Percentiles rank a stretch among this genome's conserved stretches.
Evolutionary conservation across 768 basidiomycete species (phyloP).

Genomic region (Psilocybe cyanescens): DNA sequence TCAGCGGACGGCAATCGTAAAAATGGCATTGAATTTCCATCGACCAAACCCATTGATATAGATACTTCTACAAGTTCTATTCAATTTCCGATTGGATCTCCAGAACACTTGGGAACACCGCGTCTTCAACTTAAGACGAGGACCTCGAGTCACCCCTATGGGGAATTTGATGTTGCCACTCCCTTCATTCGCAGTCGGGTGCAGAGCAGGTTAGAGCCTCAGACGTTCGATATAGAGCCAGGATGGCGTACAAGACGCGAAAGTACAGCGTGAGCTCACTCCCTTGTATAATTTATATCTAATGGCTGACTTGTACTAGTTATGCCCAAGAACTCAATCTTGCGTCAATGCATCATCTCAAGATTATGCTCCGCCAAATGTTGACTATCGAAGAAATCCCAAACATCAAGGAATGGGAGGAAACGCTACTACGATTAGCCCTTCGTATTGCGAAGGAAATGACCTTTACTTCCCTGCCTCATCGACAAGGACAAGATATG

Average conservation of each 20-base stretch:
- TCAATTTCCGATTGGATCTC: constrained; percentile 80
- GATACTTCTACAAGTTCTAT: constrained; percentile 69
- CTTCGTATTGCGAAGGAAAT: constrained; percentile 86
- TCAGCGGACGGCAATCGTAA: constrained; percentile 47
- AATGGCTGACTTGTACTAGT: constrained; percentile 38
- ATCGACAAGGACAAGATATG: constrained; percentile 90
- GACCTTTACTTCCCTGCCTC: constrained; percentile 70
- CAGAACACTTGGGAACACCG: constrained; percentile 71
- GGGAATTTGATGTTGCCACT: constrained; percentile 71
- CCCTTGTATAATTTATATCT: constrained; percentile 11
- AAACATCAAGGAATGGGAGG: constrained; percentile 87
- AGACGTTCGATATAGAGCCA: constrained; percentile 54
- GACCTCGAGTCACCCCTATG: constrained; percentile 72
- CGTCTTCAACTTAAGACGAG: constrained; percentile 50
- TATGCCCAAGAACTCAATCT: constrained; percentile 85
- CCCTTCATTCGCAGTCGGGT: constrained; percentile 87
- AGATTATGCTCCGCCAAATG: constrained; percentile 91
- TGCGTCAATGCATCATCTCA: constrained; percentile 87
- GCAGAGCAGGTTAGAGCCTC: constrained; percentile 71
- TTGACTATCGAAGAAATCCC: constrained; percentile 82
- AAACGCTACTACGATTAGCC: constrained; percentile 77
- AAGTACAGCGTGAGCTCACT: constrained; percentile 78
- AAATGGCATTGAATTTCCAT: constrained; percentile 62
- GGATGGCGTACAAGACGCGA: constrained; percentile 89
- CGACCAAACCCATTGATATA: constrained; percentile 51